Percentiles rank a stretch among this genome's conserved stretches.
phyloP scores from a whole-genome alignment of 2,329 filamentous ascomycete genomes.

The Cryphonectria parasitica region DNA sequence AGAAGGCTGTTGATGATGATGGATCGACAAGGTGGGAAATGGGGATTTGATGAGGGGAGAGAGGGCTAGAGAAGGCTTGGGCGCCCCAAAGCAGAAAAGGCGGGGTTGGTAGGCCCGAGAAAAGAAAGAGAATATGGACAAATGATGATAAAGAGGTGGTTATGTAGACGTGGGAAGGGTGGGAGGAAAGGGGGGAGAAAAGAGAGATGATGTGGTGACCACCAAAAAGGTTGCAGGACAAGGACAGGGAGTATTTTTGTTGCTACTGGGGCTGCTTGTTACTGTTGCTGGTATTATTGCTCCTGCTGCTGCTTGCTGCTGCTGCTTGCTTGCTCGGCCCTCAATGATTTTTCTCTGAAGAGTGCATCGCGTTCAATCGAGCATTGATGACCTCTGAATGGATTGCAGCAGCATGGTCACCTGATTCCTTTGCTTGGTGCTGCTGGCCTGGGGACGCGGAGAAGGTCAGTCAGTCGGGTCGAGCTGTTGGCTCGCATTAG shows the following conservation, averaged over 20 bases:
- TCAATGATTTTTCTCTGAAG: neutral
- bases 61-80: constrained; percentile 7
- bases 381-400: neutral
- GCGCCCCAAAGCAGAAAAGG: constrained; percentile 8
- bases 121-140: constrained; percentile 4
- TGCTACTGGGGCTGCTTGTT: neutral
- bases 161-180: neutral
- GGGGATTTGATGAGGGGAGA: constrained; percentile 3
- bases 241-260: constrained; percentile 2
- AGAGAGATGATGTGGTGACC: constrained; percentile 2
- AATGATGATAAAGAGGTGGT: constrained; percentile 1
- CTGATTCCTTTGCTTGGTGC: neutral
- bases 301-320: neutral
- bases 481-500: constrained; percentile 7
- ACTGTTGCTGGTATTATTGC: neutral
- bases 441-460: constrained; percentile 10
- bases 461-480: neutral
- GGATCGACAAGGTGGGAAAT: constrained; percentile 12
- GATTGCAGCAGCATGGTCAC: neutral
- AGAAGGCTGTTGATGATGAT: constrained; percentile 18
- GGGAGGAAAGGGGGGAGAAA: neutral
- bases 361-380: neutral
- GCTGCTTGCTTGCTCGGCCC: neutral
- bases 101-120: constrained; percentile 4
- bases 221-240: neutral